A percentile compares a stretch with the other conserved stretches of the same genome.
Conservation (phyloP, 768 basidiomycete species). For the Glaciozyma antarctica region DNA sequence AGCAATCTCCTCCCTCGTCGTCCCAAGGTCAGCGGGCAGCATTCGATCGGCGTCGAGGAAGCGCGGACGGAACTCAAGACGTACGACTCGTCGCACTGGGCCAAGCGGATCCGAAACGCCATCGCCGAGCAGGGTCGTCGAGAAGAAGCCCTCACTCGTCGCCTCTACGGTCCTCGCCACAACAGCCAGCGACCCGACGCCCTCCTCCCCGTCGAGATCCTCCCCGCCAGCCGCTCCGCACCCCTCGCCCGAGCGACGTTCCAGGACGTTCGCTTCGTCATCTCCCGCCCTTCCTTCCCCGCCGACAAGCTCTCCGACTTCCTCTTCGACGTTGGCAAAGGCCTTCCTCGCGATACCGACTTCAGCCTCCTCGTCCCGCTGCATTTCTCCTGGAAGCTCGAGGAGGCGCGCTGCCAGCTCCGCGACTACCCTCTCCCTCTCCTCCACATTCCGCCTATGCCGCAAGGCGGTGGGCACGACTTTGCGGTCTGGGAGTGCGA, state of each 20-base stretch:
- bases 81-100: conserved; percentile 67
- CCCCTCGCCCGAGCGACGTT: conserved; percentile 65
- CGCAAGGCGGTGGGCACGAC: conserved; percentile 33
- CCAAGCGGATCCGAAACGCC: conserved; percentile 48
- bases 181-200: conserved; percentile 15
- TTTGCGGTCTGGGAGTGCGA: conserved; percentile 55
- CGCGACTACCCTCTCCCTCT: conserved; percentile 86
- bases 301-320: conserved; percentile 51
- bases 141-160: conserved; percentile 49
- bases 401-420: conserved; percentile 53
- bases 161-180: conserved; percentile 38
- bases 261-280: conserved; percentile 50
- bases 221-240: conserved; percentile 41
- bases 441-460: conserved; percentile 54
- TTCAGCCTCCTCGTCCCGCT: conserved; percentile 77
- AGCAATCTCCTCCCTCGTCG: not conserved
- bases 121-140: conserved; percentile 46
- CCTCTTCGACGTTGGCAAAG: conserved; percentile 56
- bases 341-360: conserved; percentile 57
- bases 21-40: conserved; percentile 51
- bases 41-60: conserved; percentile 60
- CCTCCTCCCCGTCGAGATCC: conserved; percentile 40
- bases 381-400: conserved; percentile 60
- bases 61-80: conserved; percentile 60
- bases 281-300: conserved; percentile 54